Base-by-base conservation (phyloP, 2,329 filamentous ascomycete genomes). In the Tolypocladium cylindrosporum region DNA sequence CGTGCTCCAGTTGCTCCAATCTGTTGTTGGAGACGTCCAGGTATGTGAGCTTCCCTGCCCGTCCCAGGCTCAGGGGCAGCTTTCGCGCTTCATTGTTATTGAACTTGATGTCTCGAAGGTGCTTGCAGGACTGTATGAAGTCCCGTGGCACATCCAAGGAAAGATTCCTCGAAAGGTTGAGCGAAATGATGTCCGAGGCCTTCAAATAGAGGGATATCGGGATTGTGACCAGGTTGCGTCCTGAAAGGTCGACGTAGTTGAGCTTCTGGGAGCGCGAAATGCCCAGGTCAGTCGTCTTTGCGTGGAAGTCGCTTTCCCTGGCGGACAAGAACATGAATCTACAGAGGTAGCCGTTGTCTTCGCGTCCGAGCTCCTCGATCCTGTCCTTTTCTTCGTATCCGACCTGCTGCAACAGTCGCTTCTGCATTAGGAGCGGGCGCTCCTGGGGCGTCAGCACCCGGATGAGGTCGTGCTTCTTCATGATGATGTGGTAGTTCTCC, bases 321-420 rank as follows among this genome's bases (percentile, higher is more conserved):
- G 89, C 88, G 19, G 93, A 92, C 59, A 97, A 78, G 72, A 99
- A 99, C 60, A 94, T 91, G 75, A 99, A 97, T 7, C 94, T 89
- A 69, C 92, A 96, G 14, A 99, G 81, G 66, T 97, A 99, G 69
- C 92, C 95, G 72, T 97, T 96, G 76, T 99, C 94, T 72, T 99
- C 94, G 58, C 94, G 86, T 36, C 94, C 94, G 56, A 99, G 84
- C 61, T 97, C 94, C 70, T 97, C 93, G 52, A 99, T 85, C 43
- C 85, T 86, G 71, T 99, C 94, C 58, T 84, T 84, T 39, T 91
- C 86, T 58, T 90, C 87, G 68, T 97, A 99, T 11, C 94, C 94
- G 56, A 93, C 89, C 73, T 97, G 91, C 72, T 96, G 88, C 21
- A 99, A 77, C 21, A 99, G 79, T 54, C 87, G 83, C 74, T 97